Conservation (phyloP, 805 yeast genomes). For the Monosporozyma unispora region DNA sequence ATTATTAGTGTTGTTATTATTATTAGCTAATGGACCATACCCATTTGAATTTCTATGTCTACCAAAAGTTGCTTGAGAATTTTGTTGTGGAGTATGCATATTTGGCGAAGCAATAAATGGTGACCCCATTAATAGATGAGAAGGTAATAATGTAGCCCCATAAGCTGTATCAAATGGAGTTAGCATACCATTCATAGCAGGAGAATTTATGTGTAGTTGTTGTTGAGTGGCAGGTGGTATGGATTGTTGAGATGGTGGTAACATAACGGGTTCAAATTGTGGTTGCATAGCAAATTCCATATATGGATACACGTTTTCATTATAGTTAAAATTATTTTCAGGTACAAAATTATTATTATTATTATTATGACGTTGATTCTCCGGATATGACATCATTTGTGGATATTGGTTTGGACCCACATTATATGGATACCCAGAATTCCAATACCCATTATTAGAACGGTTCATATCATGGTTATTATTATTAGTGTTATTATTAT, state of each 20-base stretch:
- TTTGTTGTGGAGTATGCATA: slow-evolving; percentile 6
- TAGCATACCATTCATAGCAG: slow-evolving; percentile 30
- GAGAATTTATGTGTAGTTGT: slow-evolving; percentile 6
- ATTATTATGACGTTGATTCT: not conserved
- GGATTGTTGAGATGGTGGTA: slow-evolving; percentile 2
- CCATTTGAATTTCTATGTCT: not conserved
- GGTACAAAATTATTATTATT: not conserved
- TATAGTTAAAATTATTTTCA: not conserved
- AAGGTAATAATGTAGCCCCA: slow-evolving; percentile 54
- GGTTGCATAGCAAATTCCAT: slow-evolving; percentile 1
- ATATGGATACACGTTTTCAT: not conserved
- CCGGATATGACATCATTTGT: not conserved
- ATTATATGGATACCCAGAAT: not conserved
- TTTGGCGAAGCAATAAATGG: slow-evolving; percentile 44
- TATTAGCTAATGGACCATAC: not conserved
- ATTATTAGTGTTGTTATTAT: slow-evolving; percentile 1
- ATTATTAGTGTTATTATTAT: not conserved
- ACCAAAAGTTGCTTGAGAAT: not conserved
- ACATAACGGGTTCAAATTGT: not conserved
- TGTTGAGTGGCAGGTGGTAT: slow-evolving; percentile 1
- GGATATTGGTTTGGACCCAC: not conserved
- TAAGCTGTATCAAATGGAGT: slow-evolving; percentile 54
- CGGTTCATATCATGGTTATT: not conserved
- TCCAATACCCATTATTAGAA: not conserved
- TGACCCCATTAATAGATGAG: slow-evolving; percentile 50